phyloP scores from a whole-genome alignment of 768 basidiomycete species.

The Pleurotus tuber-regium region DNA sequence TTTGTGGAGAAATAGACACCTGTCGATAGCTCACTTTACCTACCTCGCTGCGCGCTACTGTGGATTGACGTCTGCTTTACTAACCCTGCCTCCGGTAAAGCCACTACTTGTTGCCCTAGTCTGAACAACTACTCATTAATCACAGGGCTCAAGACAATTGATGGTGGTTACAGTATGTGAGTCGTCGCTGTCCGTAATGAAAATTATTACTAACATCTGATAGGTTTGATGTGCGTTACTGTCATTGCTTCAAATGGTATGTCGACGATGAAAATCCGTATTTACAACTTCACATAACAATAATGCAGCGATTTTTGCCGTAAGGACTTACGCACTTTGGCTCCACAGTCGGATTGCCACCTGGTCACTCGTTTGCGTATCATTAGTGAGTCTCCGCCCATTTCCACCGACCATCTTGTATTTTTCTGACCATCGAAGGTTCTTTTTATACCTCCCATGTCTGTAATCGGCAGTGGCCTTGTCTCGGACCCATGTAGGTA shows the following conservation, averaged over 20 bases:
- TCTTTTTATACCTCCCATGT: neutral
- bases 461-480: neutral
- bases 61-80: neutral
- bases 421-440: neutral
- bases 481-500: neutral
- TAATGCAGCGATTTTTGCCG: neutral
- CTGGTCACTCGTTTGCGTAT: neutral
- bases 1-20: neutral
- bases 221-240: slow-evolving; percentile 3
- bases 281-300: neutral
- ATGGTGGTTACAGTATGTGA: neutral
- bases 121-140: neutral
- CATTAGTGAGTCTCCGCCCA: neutral
- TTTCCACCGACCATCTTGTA: neutral
- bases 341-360: neutral
- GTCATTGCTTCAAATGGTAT: slow-evolving; percentile 3
- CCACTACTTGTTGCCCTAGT: neutral
- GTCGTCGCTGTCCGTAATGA: neutral
- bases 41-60: neutral
- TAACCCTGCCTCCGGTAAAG: neutral
- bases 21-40: neutral
- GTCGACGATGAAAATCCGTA: neutral
- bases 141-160: neutral
- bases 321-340: slow-evolving; percentile 2
- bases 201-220: too few species aligned